phyloP scores from a whole-genome alignment of 2,329 filamentous ascomycete species.

The Zasmidium angulare region DNA sequence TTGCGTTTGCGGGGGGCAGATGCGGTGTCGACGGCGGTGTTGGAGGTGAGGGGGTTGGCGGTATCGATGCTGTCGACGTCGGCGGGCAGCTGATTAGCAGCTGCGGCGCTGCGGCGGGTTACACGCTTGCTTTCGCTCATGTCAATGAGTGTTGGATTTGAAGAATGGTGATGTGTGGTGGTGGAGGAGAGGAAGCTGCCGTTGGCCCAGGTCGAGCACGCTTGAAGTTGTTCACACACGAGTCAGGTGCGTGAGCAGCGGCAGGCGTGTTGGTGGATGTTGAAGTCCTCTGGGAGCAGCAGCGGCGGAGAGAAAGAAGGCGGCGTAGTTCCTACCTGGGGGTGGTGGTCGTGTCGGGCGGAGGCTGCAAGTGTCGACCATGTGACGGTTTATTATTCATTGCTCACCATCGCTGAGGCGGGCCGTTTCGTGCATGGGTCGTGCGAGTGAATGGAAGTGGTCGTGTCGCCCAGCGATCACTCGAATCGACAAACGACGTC shows the following conservation, averaged over 20 bases:
- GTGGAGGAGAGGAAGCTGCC: constrained; percentile 5
- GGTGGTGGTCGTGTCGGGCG: not conserved
- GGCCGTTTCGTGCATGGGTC: not conserved
- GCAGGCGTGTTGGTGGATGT: not conserved
- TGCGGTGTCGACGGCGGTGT: constrained; percentile 45
- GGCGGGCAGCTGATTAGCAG: constrained; percentile 79
- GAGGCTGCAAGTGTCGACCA: constrained; percentile 2
- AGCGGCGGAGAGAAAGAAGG: not conserved
- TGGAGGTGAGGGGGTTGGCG: constrained; percentile 17
- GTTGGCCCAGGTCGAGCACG: not conserved
- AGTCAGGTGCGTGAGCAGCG: not conserved
- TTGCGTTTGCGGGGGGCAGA: constrained; percentile 70
- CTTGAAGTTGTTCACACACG: not conserved
- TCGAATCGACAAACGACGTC: too few relatives aligned
- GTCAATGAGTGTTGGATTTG: constrained; percentile 18
- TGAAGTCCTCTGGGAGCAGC: not conserved
- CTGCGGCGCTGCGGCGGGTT: constrained; percentile 21
- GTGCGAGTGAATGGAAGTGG: not conserved
- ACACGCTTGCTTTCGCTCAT: constrained; percentile 28
- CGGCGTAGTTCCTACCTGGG: constrained; percentile 6
- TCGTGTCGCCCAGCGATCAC: constrained; percentile 3
- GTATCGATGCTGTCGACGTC: constrained; percentile 47
- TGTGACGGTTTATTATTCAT: constrained; percentile 8
- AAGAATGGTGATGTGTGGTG: constrained; percentile 4
- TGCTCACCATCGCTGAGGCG: constrained; percentile 1